Evolutionary conservation across 2,329 filamentous ascomycete species (phyloP).

Genomic region (Pseudogymnoascus sp.): DNA sequence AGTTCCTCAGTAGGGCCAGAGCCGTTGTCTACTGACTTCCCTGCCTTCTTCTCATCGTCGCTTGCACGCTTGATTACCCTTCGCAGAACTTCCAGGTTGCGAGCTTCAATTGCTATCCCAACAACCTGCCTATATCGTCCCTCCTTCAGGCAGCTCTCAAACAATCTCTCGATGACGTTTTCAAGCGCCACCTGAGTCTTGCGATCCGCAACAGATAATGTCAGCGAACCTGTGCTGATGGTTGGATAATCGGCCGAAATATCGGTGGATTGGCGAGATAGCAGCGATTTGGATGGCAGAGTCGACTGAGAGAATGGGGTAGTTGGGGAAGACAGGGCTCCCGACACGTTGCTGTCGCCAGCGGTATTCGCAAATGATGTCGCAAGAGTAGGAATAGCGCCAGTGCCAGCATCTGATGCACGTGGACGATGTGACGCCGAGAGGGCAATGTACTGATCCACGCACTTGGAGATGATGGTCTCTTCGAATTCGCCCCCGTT

Average conservation of each 20-base stretch:
- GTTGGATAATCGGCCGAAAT: constrained; percentile 47
- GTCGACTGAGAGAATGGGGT: constrained; percentile 94
- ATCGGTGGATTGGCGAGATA: constrained; percentile 71
- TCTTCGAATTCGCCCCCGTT: constrained; percentile 92
- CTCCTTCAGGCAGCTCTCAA: constrained; percentile 79
- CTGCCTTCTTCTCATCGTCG: constrained; percentile 68
- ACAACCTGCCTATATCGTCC: constrained; percentile 92
- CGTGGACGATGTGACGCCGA: constrained; percentile 41
- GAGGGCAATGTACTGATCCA: constrained; percentile 92
- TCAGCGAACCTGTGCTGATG: constrained; percentile 24
- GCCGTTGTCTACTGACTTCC: constrained; percentile 46
- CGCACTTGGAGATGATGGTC: constrained; percentile 96
- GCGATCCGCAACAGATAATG: constrained; percentile 44
- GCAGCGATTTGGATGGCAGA: constrained; percentile 84
- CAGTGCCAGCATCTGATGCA: constrained; percentile 47
- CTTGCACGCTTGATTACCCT: constrained; percentile 83
- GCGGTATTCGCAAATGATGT: constrained; percentile 67
- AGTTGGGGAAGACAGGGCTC: constrained; percentile 70
- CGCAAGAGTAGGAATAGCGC: constrained; percentile 48
- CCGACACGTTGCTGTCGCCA: constrained; percentile 53
- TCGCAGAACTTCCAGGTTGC: constrained; percentile 79
- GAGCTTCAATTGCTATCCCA: constrained; percentile 90
- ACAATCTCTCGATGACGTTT: constrained; percentile 76
- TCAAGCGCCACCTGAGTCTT: constrained; percentile 75
- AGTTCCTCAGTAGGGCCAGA: constrained; percentile 72